Evolutionary conservation across 2,329 filamentous ascomycete species (phyloP), one percentile per base, ranked within the genome.

Genomic region (Pestalotiopsis sp.): DNA sequence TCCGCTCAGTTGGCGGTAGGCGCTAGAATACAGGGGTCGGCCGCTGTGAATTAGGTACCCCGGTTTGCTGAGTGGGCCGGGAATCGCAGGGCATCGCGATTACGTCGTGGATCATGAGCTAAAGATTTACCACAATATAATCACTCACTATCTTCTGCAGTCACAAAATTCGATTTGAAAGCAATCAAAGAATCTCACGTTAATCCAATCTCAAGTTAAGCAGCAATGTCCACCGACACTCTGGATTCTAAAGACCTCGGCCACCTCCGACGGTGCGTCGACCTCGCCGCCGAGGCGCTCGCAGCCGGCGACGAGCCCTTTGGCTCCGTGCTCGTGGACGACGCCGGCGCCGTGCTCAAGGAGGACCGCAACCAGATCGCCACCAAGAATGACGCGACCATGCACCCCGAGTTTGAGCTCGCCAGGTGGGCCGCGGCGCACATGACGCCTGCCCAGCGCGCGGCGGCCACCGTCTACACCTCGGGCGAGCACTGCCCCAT

Each of bases 281-380:
- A 73, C 4, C 68, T 80, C 0, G 78, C 79, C 0, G 71, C 72
- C 1, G 74, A 79, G 39, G 72, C 74, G 3, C 71, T 73, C 1
- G 72, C 72, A 0, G 69, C 76, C 2, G 76, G 73, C 17, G 73
- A 75, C 59, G 72, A 70, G 11, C 73, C 73, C 23, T 75, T 75
- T 64, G 72, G 73, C 4, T 74, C 72, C 11, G 69, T 75, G 2
- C 70, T 69, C n/a, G 67, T 72, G 2, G 70, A 69, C 11, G 39
- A 59, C 45, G 14, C 56, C 20, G 56, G 66, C 36, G 38, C 3
- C 6, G 56, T 67, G 13, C 66, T 67, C 3, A 65, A 36, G 27
- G 73, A 74, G 23, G 73, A 72, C 41, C 70, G 73, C 60, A 75
- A 75, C 68, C 69, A 71, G 49, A 72, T 62, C 20, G 4, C 17